Base-by-base conservation (phyloP, 768 basidiomycete species). In the Hemileccinum impolitum region DNA sequence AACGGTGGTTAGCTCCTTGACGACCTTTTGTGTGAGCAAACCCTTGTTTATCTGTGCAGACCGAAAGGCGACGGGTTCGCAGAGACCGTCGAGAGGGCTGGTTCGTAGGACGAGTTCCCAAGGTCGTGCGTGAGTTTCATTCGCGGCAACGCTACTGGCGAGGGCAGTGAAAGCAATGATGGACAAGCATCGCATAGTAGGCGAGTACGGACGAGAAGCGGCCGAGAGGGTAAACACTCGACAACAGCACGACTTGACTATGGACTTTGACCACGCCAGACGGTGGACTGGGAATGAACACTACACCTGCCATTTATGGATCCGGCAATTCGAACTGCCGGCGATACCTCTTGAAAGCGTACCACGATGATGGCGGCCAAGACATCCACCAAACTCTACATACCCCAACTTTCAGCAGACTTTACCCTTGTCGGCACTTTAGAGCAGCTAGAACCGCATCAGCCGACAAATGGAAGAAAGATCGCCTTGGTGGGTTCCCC, bases 101-200 rank as follows among this genome's bases (percentile, higher is more conserved):
- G 44, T n/a, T 39, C 48, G 55, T 10, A 64, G 19, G 18, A 57
- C 54, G 18, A 64, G 64, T 31, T 64, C 58, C 83, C 84, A 62
- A 90, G 95, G 19, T 88, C 91, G 19, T 84, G 85, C 76, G 80
- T 83, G 86, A 85, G 71, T 38, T 83, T 77, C 23, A 10, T n/a
- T 39, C 8, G 30, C 26, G 8, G 48, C 56, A 21, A 32, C 17
- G 7, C 50, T 32, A 38, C 39, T n/a, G n/a, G n/a, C 31, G 14
- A 58, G 45, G 4, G 39, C 19, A 11, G 40, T 11, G 42, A 58
- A 25, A 15, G 35, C 31, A 21, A 53, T 7, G 30, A 31, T 13
- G 41, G 43, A 34, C 45, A 37, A 26, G 32, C 38, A 50, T 36
- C 30, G 61, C 61, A 64, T 64, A 52, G 8, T 30, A 23, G n/a